Percentiles rank a stretch among this genome's conserved stretches.
Conservation (phyloP, 176 grass and related monocot genomes). For the Avena insularis region DNA sequence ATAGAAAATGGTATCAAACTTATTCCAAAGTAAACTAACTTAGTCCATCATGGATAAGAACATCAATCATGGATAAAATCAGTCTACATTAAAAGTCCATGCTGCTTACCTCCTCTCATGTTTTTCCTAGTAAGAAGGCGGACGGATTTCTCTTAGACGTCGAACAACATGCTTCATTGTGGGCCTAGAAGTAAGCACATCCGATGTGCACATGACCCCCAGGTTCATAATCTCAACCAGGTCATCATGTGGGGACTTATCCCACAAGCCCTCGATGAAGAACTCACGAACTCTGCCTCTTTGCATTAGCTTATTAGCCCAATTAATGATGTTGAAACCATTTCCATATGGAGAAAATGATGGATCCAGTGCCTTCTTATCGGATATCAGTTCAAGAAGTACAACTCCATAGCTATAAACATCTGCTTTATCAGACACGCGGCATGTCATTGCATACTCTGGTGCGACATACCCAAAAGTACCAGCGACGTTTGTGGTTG, state of each 20-base stretch:
- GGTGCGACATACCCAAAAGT: slow-evolving; percentile 93
- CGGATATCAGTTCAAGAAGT: slow-evolving; percentile 80
- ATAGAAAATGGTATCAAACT: background rate
- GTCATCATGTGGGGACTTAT: slow-evolving; percentile 84
- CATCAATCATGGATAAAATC: too few species aligned
- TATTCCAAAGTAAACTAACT: slow-evolving; percentile 18
- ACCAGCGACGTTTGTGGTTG: slow-evolving; percentile 83
- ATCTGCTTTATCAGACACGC: slow-evolving; percentile 92
- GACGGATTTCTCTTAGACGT: slow-evolving; percentile 62
- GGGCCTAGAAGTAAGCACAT: slow-evolving; percentile 68
- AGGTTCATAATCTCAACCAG: slow-evolving; percentile 81
- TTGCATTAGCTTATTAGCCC: slow-evolving; percentile 71
- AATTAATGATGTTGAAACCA: slow-evolving; percentile 84
- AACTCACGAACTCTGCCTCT: slow-evolving; percentile 73
- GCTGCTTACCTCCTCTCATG: slow-evolving; percentile 5
- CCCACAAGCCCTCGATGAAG: slow-evolving; percentile 83
- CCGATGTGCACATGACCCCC: slow-evolving; percentile 71
- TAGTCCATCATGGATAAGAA: background rate
- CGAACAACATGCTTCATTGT: slow-evolving; percentile 88
- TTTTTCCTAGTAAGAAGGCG: slow-evolving; percentile 57
- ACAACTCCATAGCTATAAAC: slow-evolving; percentile 91
- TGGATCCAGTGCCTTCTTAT: slow-evolving; percentile 85
- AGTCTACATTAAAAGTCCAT: too few species aligned
- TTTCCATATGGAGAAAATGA: slow-evolving; percentile 95
- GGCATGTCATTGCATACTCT: slow-evolving; percentile 90